Evolutionary conservation across 2,329 filamentous ascomycete species (phyloP), one percentile per base, ranked within the genome.

Genomic region (Drechmeria coniospora): DNA sequence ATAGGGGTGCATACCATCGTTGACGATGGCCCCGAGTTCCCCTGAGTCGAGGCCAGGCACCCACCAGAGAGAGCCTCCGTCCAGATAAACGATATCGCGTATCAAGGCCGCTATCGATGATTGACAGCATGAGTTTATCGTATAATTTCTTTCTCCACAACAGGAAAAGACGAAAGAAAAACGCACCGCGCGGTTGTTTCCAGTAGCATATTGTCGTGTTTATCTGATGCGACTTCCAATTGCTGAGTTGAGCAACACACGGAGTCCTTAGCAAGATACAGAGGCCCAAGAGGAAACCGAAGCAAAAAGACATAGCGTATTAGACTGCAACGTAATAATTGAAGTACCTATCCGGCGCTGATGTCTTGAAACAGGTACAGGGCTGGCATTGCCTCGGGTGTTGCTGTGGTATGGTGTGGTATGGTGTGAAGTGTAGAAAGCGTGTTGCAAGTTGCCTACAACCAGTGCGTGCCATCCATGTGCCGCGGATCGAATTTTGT

Each of bases 1-100:
- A n/a, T 15, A 14, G 8, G 5, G 22, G 11, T 6, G 52, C 55
- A 43, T 46, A 72, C 69, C 47, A 37, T 66, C 57, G 15, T 36
- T 35, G 6, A 32, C 32, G 0, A 47, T 36, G 2, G 26, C 1
- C 1, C 41, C 48, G 23, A 39, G 39, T 5, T 41, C 34, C 3
- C 64, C 68, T 39, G 68, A 55, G 3, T 53, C 45, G 27, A 67
- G 39, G 8, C 61, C 61, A 3, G 59, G 57, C 19, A 50, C 36
- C 70, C 73, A 78, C 33, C 36, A 57, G 8, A 75, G 45, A 23
- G 44, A 36, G 4, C 75, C 75, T 21, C 75, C 75, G 43, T 80
- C 74, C 14, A 80, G 46, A 41, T 76, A 79, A 11, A 78, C 50
- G 2, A 63, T 72, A 39, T 79, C 71, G 23, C 63, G 62, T 20